phyloP scores from a whole-genome alignment of 2,329 filamentous ascomycete genomes.

The Juglanconis sp. region DNA sequence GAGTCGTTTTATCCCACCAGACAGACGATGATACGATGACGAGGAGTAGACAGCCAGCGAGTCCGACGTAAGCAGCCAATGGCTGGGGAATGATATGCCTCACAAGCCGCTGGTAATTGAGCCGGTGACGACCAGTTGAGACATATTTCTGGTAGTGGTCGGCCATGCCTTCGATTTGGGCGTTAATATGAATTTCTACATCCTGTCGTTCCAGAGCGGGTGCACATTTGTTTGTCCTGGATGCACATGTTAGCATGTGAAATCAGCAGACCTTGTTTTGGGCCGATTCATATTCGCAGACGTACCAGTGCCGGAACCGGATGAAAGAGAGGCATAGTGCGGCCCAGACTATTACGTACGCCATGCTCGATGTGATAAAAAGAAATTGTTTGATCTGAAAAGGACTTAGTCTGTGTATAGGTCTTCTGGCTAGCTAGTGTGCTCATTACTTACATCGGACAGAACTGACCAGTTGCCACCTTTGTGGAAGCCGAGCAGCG shows the following conservation, averaged over 20 bases:
- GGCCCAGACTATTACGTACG: constrained; percentile 10
- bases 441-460: background rate
- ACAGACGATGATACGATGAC: constrained; percentile 8
- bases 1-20: constrained; percentile 3
- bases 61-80: constrained; percentile 4
- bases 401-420: no score
- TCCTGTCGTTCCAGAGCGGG: background rate
- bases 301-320: constrained; percentile 10
- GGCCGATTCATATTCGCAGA: background rate
- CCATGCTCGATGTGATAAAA: constrained; percentile 16
- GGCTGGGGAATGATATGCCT: constrained; percentile 5
- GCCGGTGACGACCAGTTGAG: no score
- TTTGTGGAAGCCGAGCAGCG: constrained; percentile 2
- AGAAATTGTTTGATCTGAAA: constrained; percentile 8
- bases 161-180: no score
- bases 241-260: background rate
- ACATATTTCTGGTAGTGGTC: no score
- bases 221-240: constrained; percentile 7
- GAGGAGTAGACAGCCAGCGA: constrained; percentile 6
- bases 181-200: no score
- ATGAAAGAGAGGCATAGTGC: constrained; percentile 11
- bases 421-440: background rate
- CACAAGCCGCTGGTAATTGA: constrained; percentile 1
- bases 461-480: background rate
- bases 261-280: background rate